These are phyloP conservation scores for Pleurotus djamor DNA, from an alignment of 768 basidiomycete genomes.

Conservation along the genomic window DNA sequence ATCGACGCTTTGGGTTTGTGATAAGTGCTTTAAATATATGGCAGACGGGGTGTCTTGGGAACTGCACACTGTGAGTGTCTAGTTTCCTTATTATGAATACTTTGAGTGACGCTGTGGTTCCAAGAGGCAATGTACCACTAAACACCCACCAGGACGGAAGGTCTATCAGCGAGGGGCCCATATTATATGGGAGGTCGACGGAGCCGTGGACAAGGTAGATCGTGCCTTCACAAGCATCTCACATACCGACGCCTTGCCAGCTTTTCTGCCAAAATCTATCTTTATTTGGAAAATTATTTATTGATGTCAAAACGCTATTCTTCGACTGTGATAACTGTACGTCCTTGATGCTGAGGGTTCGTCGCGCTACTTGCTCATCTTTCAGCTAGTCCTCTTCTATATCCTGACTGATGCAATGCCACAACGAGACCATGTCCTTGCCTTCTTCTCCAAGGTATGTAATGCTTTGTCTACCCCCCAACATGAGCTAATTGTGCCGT, in stretches of 20 bases:
- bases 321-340: slow-evolving; percentile 87
- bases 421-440: slow-evolving; percentile 76
- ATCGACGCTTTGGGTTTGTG: slow-evolving; percentile 77
- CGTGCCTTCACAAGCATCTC: not conserved
- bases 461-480: not conserved
- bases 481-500: not conserved
- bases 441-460: slow-evolving; percentile 64
- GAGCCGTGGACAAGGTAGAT: slow-evolving; percentile 76
- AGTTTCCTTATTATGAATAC: slow-evolving; percentile 6
- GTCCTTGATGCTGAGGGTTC: slow-evolving; percentile 15
- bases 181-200: slow-evolving; percentile 96
- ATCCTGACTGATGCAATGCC: slow-evolving; percentile 84
- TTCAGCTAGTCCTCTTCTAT: slow-evolving; percentile 78
- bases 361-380: not conserved
- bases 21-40: slow-evolving; percentile 98
- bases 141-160: slow-evolving; percentile 81
- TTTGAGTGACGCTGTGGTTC: not conserved
- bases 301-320: slow-evolving; percentile 95
- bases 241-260: slow-evolving; percentile 34
- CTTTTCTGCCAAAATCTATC: slow-evolving; percentile 96
- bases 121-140: slow-evolving; percentile 66
- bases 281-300: slow-evolving; percentile 97
- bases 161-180: slow-evolving; percentile 90
- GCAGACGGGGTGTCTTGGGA: slow-evolving; percentile 69
- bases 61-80: slow-evolving; percentile 57